Conservation (phyloP, 2,329 filamentous ascomycete genomes). For the Diaporthe destruens region DNA sequence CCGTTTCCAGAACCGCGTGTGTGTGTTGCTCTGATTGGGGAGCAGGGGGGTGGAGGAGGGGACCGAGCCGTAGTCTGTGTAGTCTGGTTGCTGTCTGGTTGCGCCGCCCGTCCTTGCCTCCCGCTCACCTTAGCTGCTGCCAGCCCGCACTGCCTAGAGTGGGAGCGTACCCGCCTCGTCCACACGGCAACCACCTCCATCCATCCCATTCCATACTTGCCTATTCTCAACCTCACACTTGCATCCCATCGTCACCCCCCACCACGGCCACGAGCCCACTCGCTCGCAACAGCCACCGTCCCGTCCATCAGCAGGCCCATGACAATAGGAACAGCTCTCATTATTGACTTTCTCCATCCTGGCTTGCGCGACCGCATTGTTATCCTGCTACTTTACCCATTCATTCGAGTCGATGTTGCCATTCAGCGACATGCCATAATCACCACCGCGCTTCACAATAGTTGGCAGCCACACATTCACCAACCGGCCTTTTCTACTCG, state of each 20-base stretch:
- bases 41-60: not conserved
- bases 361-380: conserved; percentile 33
- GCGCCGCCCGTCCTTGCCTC: conserved; percentile 27
- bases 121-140: conserved; percentile 29
- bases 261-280: conserved; percentile 23
- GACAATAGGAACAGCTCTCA: conserved; percentile 20
- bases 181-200: conserved; percentile 28
- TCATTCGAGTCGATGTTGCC: conserved; percentile 1
- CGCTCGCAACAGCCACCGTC: conserved; percentile 22
- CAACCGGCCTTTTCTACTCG: not conserved
- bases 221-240: conserved; percentile 23
- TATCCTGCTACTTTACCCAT: conserved; percentile 12
- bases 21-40: conserved; percentile 37
- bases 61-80: not conserved
- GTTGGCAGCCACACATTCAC: conserved; percentile 15
- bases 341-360: not conserved
- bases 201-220: conserved; percentile 15
- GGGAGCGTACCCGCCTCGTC: conserved; percentile 29
- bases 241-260: conserved; percentile 14
- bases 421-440: conserved; percentile 17
- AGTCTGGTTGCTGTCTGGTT: conserved; percentile 28
- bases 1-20: conserved; percentile 13
- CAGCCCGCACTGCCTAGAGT: conserved; percentile 29
- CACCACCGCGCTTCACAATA: conserved; percentile 9
- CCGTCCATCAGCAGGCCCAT: not conserved